Evolutionary conservation across 257 asterid species (phyloP).

Genomic region (Plectranthus barbatus): DNA sequence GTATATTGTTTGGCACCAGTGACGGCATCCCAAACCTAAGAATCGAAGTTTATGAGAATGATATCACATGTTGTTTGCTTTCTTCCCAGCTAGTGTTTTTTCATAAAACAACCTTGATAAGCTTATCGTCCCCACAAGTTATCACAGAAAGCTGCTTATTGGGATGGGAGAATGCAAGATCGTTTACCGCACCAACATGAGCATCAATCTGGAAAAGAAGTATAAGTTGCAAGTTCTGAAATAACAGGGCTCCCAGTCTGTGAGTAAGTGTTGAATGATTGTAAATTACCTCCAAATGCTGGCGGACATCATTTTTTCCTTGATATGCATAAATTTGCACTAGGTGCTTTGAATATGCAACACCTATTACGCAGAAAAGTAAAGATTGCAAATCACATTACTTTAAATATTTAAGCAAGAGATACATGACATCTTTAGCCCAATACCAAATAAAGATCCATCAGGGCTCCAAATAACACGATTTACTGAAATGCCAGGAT

Average conservation of each 20-base stretch:
- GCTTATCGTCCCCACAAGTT: conserved; percentile 70
- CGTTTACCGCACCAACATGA: conserved; percentile 88
- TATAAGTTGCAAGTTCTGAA: background rate
- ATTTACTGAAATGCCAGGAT: conserved; percentile 72
- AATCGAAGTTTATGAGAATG: conserved; percentile 13
- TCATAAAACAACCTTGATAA: conserved; percentile 36
- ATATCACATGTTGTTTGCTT: conserved; percentile 7
- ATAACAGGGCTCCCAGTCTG: background rate
- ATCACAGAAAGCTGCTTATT: conserved; percentile 84
- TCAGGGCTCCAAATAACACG: conserved; percentile 96
- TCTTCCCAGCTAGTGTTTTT: conserved; percentile 1
- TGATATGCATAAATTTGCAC: conserved; percentile 74
- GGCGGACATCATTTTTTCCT: conserved; percentile 71
- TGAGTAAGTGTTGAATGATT: background rate
- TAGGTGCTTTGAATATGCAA: conserved; percentile 84
- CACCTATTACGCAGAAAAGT: conserved; percentile 43
- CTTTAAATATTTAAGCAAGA: background rate
- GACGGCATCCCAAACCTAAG: conserved; percentile 87
- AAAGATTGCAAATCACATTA: conserved; percentile 8
- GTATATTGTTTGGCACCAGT: conserved; percentile 61
- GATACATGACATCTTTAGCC: background rate
- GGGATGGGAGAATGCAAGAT: conserved; percentile 84
- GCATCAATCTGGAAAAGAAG: conserved; percentile 67
- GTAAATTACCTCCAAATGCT: conserved; percentile 69
- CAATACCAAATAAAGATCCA: conserved; percentile 75